Base-by-base conservation (phyloP, 1,139 yeast genomes). In the Spencermartinsiella ligniputridi region DNA sequence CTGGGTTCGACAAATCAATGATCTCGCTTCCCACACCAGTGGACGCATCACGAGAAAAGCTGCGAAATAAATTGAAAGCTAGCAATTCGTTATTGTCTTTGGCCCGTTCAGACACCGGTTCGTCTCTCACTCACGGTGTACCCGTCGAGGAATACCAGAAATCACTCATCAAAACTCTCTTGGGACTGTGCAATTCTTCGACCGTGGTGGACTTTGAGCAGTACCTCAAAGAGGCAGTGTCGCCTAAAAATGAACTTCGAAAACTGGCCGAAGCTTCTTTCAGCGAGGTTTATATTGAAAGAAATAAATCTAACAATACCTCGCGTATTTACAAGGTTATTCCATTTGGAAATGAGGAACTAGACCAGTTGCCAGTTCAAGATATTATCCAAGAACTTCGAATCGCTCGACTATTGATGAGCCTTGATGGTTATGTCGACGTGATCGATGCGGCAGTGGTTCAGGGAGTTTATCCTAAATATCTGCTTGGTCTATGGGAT, bases 1-100 rank as follows among this genome's bases (percentile, higher is more conserved):
- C 25, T 15, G 8, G 15, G 13, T 44, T 42, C 36, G 63, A 56
- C 38, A 66, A 63, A 43, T 52, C 68, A 3, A 67, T 69, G 61
- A 79, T 79, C n/a, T 78, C 84, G 2, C 60, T 76, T 46, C 85
- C 84, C 0, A 69, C 74, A 2, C 80, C 81, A 5, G 76, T 74
- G 45, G 75, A 73, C 30, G 71, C 71, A 12, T 75, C 83, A 11
- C 68, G 79, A 38, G 79, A 74, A 51, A 78, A 77, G 52, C 65
- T 79, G 40, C 70, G 73, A 51, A 70, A 70, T 49, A 79, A 76
- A 53, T 62, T 79, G 40, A 69, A 71, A 49, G 76, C 75, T 45
- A 76, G 81, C 19, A 68, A 76, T 1, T 78, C 83, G 2, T 59
- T 79, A 33, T 52, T 75, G 44, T 72, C 78, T 9, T 50, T 67